Percentiles rank a stretch among this genome's conserved stretches.
Evolutionary conservation across 345 rosid species (phyloP).

Genomic region (Cardamine chenopodiifolia): DNA sequence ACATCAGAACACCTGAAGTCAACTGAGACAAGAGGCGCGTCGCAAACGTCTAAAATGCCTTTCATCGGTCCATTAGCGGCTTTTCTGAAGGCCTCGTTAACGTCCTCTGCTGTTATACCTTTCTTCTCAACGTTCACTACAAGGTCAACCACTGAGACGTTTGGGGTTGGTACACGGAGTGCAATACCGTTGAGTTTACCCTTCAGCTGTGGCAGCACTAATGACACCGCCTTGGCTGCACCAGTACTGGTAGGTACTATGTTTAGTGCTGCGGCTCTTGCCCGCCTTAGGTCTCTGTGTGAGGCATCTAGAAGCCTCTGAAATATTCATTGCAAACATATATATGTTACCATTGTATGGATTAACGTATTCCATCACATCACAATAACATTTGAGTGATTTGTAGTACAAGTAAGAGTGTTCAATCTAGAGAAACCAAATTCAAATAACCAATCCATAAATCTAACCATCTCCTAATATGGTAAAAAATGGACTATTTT

Average conservation of each 20-base stretch:
- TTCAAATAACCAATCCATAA: neutral
- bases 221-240: slow-evolving; percentile 97
- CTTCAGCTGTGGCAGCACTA: slow-evolving; percentile 92
- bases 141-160: slow-evolving; percentile 93
- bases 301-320: slow-evolving; percentile 99
- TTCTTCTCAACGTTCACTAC: slow-evolving; percentile 86
- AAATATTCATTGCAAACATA: slow-evolving; percentile 18
- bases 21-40: slow-evolving; percentile 82
- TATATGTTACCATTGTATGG: neutral
- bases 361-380: neutral
- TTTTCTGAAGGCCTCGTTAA: slow-evolving; percentile 89
- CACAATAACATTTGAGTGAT: neutral
- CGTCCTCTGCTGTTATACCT: slow-evolving; percentile 84
- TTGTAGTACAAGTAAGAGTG: neutral
- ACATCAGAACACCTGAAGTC: slow-evolving; percentile 94
- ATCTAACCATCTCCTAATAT: neutral
- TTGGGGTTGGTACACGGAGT: slow-evolving; percentile 97
- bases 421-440: neutral
- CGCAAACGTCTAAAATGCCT: slow-evolving; percentile 84
- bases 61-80: slow-evolving; percentile 87
- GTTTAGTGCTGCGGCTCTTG: slow-evolving; percentile 96
- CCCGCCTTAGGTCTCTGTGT: slow-evolving; percentile 95
- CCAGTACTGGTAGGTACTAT: slow-evolving; percentile 99
- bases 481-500: neutral
- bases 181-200: slow-evolving; percentile 99